Base-by-base conservation (phyloP, 306 rosid genomes). In the Prinsepia uniflora region DNA sequence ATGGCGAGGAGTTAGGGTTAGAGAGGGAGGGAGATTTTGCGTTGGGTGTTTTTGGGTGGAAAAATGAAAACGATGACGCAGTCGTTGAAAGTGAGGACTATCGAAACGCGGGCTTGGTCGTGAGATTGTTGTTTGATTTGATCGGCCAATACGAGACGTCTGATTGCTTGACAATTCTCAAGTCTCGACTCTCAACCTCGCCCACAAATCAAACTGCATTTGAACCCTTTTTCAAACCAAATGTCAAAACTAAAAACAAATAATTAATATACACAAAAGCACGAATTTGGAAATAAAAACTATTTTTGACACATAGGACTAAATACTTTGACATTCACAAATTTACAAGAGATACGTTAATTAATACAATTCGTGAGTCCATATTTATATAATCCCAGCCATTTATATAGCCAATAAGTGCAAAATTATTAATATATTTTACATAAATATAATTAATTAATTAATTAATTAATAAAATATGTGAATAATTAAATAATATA, bases 101-200 rank as follows among this genome's bases (percentile, higher is more conserved):
- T 34, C 64, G 18, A 43, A 44, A 3, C 18, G 68, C 49, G 30
- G 68, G 15, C 9, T 17, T 40, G 5, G 30, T 6, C 43, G 57
- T 17, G 24, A 53, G 57, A 53, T 7, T 8, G 57, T 19, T n/a
- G 12, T 63, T 18, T 20, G 20, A 10, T 8, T 57, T 6, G 66
- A 71, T 71, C 56, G 66, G 66, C 45, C 34, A 47, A 57, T 71
- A 24, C 6, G 36, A 52, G 48, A n/a, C 72, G 36, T 68, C 39
- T 5, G 34, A 34, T 48, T 30, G 36, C 36, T 30, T 30, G 36
- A 30, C 36, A 42, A 48, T 1, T 11, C 36, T 4, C 14, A 50
- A 67, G 17, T 0, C 30, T 18, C 24, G 17, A 24, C 30, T 18
- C 24, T n/a, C 43, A 1, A 59, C 10, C 18, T 14, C 40, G 2